Conservation (phyloP, 1,284 basidiomycete genomes). For the Fomitopsis schrenkii region DNA sequence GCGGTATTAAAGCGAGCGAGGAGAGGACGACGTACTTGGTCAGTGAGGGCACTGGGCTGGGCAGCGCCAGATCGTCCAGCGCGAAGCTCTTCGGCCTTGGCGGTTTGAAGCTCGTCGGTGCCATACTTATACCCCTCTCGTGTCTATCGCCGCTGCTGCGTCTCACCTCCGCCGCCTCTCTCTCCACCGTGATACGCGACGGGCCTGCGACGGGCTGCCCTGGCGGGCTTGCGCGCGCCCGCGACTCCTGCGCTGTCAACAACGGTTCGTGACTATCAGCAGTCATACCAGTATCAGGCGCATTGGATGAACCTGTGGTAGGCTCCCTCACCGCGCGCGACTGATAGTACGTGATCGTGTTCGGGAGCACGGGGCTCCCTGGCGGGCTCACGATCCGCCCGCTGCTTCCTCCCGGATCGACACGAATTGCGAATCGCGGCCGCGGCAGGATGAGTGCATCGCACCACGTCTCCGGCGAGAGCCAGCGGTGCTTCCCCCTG, state of each 20-base stretch:
- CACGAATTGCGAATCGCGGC: slow-evolving; percentile 54
- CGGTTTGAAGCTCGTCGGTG: slow-evolving; percentile 13
- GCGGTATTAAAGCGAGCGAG: background rate
- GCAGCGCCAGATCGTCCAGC: slow-evolving; percentile 54
- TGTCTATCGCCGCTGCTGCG: background rate
- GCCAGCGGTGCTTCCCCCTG: slow-evolving; percentile 55
- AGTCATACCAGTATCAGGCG: background rate
- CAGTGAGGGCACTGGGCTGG: slow-evolving; percentile 58
- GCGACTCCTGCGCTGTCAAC: background rate
- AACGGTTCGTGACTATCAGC: background rate
- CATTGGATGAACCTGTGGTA: slow-evolving; percentile 1
- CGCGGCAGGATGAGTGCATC: slow-evolving; percentile 72
- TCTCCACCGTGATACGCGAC: background rate
- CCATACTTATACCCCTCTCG: slow-evolving; percentile 5
- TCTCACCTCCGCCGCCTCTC: background rate
- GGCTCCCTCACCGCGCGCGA: background rate
- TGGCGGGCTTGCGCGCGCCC: slow-evolving; percentile 1
- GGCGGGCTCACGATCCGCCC: slow-evolving; percentile 48
- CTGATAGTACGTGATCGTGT: background rate
- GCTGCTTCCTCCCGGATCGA: slow-evolving; percentile 17
- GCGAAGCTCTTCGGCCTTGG: slow-evolving; percentile 46
- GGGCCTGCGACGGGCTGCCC: background rate
- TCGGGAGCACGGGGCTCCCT: slow-evolving; percentile 36
- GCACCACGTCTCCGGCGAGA: slow-evolving; percentile 75
- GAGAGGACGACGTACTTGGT: slow-evolving; percentile 41